Conservation (phyloP, 148 eudicot genomes). For the Amaranthus palmeri region DNA sequence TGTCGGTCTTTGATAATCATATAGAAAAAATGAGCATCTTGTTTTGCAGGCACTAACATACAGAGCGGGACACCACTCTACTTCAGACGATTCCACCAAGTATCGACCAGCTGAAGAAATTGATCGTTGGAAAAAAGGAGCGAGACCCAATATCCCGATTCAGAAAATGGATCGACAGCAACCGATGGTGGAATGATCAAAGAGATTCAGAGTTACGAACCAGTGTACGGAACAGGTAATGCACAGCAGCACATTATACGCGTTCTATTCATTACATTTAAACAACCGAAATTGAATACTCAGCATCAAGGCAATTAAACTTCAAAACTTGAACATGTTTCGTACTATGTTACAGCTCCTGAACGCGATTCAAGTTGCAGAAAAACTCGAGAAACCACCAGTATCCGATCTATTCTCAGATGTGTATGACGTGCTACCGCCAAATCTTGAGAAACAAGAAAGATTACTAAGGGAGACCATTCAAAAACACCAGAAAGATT, state of each 20-base stretch:
- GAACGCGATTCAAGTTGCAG: slow-evolving; percentile 66
- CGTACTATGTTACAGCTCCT: slow-evolving; percentile 33
- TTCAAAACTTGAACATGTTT: not conserved
- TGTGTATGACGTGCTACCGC: slow-evolving; percentile 50
- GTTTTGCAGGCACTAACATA: slow-evolving; percentile 52
- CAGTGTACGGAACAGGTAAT: slow-evolving; percentile 55
- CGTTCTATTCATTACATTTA: not conserved
- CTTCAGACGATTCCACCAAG: slow-evolving; percentile 84
- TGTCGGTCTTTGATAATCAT: not conserved
- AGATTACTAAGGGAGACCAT: slow-evolving; percentile 34
- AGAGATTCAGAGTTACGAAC: slow-evolving; percentile 46
- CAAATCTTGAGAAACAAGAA: slow-evolving; percentile 46
- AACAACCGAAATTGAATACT: too few species aligned
- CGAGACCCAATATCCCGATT: slow-evolving; percentile 60
- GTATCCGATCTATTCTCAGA: slow-evolving; percentile 59
- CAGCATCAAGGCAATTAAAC: not conserved
- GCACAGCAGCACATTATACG: not conserved
- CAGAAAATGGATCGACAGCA: slow-evolving; percentile 61
- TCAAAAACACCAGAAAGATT: slow-evolving; percentile 26
- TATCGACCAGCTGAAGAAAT: slow-evolving; percentile 75
- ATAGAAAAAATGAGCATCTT: not conserved
- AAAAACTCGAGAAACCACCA: slow-evolving; percentile 54
- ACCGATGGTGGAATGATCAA: slow-evolving; percentile 75
- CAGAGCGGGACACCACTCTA: slow-evolving; percentile 82
- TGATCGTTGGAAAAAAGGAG: slow-evolving; percentile 54